phyloP scores from a whole-genome alignment of 176 grass and related monocot genomes.

The Eleusine indica region DNA sequence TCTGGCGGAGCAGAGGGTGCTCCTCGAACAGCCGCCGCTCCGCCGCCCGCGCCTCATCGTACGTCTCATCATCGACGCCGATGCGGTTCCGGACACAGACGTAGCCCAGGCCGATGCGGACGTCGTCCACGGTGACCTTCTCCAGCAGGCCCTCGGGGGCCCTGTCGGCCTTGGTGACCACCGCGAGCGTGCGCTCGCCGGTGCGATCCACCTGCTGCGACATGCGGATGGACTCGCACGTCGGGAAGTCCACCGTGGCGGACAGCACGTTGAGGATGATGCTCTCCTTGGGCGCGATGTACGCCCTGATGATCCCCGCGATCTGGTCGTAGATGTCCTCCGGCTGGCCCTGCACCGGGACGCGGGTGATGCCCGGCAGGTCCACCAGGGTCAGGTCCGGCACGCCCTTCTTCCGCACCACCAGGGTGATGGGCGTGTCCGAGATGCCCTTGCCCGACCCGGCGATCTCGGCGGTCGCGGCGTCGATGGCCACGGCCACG shows the following conservation, averaged over 20 bases:
- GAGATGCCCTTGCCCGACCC: conserved; percentile 65
- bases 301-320: conserved; percentile 47
- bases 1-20: conserved; percentile 27
- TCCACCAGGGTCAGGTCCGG: conserved; percentile 67
- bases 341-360: conserved; percentile 49
- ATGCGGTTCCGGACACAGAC: conserved; percentile 75
- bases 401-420: conserved; percentile 60
- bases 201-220: conserved; percentile 66
- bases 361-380: conserved; percentile 68
- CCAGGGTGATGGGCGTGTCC: conserved; percentile 57
- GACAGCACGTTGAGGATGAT: conserved; percentile 75
- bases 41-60: conserved; percentile 34
- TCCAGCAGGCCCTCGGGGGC: conserved; percentile 53
- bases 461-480: conserved; percentile 54
- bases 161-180: conserved; percentile 66
- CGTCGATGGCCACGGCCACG: conserved; percentile 43
- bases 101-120: conserved; percentile 61
- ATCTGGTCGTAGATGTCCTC: conserved; percentile 72
- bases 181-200: conserved; percentile 61
- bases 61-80: conserved; percentile 37
- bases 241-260: conserved; percentile 63
- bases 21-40: conserved; percentile 42
- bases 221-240: conserved; percentile 75
- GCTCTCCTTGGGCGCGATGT: conserved; percentile 57
- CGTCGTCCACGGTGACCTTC: conserved; percentile 73